phyloP scores from a whole-genome alignment of 257 asterid genomes.

The Haberlea rhodopensis region DNA sequence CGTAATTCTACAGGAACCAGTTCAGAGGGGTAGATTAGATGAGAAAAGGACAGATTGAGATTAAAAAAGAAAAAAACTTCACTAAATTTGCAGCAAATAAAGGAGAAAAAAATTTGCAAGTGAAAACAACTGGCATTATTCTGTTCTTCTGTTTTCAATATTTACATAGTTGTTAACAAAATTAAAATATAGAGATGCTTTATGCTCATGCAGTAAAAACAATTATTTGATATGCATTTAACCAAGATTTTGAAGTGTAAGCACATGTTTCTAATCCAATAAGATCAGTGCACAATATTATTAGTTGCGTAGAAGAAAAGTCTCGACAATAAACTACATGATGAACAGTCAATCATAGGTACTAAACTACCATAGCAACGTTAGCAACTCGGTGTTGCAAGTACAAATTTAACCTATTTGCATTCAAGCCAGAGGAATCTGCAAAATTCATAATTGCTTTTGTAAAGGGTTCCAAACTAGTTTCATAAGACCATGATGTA shows the following conservation, averaged over 20 bases:
- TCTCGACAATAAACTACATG: background rate
- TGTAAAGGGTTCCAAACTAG: background rate
- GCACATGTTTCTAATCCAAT: background rate
- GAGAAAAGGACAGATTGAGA: background rate
- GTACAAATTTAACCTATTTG: background rate
- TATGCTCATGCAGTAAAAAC: background rate
- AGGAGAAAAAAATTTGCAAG: background rate
- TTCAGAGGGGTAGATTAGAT: background rate
- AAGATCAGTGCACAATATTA: background rate
- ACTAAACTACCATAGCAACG: background rate
- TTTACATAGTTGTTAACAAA: no score
- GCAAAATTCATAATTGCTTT: background rate
- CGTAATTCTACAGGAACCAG: background rate
- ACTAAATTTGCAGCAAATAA: background rate
- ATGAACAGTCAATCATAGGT: background rate
- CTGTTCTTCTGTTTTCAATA: conserved; percentile 1
- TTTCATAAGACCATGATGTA: background rate
- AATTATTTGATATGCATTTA: background rate
- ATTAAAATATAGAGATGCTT: no score
- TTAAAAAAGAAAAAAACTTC: background rate
- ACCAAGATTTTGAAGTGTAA: background rate
- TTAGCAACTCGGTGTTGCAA: background rate
- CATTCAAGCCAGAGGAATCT: background rate
- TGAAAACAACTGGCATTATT: background rate
- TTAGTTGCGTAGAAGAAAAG: background rate